Percentiles rank a stretch among this genome's conserved stretches.
These are phyloP conservation scores for Acacia concinna DNA, from an alignment of 331 rosid species.

Conservation along the genomic window DNA sequence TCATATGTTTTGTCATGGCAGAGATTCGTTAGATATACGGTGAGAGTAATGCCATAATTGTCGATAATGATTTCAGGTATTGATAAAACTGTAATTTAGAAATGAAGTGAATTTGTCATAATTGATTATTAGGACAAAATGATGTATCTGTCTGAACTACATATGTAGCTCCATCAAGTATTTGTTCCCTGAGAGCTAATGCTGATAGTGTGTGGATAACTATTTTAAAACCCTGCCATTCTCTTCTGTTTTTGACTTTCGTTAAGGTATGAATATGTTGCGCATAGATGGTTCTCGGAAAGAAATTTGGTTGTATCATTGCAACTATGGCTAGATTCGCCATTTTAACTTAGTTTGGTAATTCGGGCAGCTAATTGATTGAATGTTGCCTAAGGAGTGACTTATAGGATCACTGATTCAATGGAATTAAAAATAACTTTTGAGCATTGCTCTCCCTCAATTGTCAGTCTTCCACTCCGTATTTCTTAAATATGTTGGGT, in stretches of 20 bases:
- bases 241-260: neutral
- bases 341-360: slow-evolving; percentile 18
- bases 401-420: neutral
- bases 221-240: neutral
- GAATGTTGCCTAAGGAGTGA: neutral
- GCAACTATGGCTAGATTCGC: slow-evolving; percentile 6
- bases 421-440: slow-evolving; percentile 1
- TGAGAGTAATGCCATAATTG: neutral
- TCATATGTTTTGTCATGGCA: neutral
- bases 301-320: neutral
- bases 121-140: neutral
- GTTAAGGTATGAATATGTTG: neutral
- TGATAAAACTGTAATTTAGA: slow-evolving; percentile 4
- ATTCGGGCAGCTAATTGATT: neutral
- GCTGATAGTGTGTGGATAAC: neutral
- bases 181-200: neutral
- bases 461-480: neutral
- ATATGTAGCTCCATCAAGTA: neutral
- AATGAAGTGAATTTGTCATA: slow-evolving; percentile 1
- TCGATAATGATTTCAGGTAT: neutral
- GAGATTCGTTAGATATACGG: neutral
- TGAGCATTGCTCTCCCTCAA: slow-evolving; percentile 2
- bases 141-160: neutral
- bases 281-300: neutral
- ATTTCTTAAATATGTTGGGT: neutral